Evolutionary conservation across 352 stramenopile species (phyloP).

Genomic region (Aphanomyces euteiches): DNA sequence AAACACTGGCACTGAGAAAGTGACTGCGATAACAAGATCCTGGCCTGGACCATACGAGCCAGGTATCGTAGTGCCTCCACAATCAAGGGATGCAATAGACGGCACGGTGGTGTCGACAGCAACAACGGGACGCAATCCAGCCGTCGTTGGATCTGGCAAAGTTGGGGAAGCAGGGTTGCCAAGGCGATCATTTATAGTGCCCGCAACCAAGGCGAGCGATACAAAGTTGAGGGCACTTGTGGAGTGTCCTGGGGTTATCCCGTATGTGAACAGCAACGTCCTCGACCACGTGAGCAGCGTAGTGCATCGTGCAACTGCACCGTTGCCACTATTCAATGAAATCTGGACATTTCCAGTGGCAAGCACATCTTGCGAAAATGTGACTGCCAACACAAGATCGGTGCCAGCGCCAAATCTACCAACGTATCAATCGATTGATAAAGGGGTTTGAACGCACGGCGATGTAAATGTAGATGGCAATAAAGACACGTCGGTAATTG

Average conservation of each 20-base stretch:
- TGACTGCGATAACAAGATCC: slow-evolving; percentile 50
- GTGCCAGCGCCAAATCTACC: slow-evolving; percentile 64
- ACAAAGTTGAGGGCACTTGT: slow-evolving; percentile 59
- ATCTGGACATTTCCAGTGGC: slow-evolving; percentile 53
- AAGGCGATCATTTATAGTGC: slow-evolving; percentile 67
- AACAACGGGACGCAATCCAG: slow-evolving; percentile 50
- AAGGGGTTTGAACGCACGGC: neutral
- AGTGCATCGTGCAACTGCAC: slow-evolving; percentile 53
- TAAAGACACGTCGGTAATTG: slow-evolving; percentile 44
- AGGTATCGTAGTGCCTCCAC: slow-evolving; percentile 41
- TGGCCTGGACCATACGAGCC: slow-evolving; percentile 70
- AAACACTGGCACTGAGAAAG: slow-evolving; percentile 57
- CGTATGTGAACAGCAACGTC: slow-evolving; percentile 64
- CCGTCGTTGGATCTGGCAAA: slow-evolving; percentile 38
- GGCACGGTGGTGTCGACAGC: slow-evolving; percentile 69
- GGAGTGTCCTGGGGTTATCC: slow-evolving; percentile 49
- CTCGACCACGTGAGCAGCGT: slow-evolving; percentile 56
- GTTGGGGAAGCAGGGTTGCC: slow-evolving; percentile 50
- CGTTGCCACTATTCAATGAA: slow-evolving; percentile 40
- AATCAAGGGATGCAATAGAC: slow-evolving; percentile 53
- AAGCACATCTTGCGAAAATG: slow-evolving; percentile 75
- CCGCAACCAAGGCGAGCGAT: slow-evolving; percentile 51
- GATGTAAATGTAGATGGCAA: slow-evolving; percentile 37
- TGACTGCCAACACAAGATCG: slow-evolving; percentile 54
- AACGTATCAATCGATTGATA: slow-evolving; percentile 35